Evolutionary conservation across 2,329 filamentous ascomycete species (phyloP), one percentile per base, ranked within the genome.

Genomic region (Dactylonectria estremocensis): DNA sequence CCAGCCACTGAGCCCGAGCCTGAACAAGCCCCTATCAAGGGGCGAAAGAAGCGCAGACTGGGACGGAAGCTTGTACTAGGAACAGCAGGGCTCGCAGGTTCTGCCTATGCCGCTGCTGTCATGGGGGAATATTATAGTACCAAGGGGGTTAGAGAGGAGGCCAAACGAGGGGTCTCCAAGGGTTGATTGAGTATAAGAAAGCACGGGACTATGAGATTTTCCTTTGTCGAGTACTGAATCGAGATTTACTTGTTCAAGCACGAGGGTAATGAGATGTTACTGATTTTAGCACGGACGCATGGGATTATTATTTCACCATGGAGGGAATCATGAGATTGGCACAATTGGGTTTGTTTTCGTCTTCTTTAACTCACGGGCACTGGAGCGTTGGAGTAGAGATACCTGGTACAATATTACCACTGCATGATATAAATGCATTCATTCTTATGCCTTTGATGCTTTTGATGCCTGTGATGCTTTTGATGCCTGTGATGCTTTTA

Each of bases 61-160:
- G 82, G 80, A 0, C 87, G 85, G 74, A 87, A 86, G 69, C 72
- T 89, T 22, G 68, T 88, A 2, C 70, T 90, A 0, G 88, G 88
- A 1, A 88, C 88, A 2, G 83, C 82, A 0, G 89, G 85, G 79
- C 80, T 89, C 2, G 88, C 84, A 1, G 89, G 85, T 1, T 79
- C 87, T 2, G 86, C 86, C 1, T 93, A 92, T 73, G 86, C 85
- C 1, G 79, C 89, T 20, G 89, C 90, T 9, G 84, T 90, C 14
- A 80, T 89, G n/a, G 82, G 82, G 1, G 90, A 92, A 71, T 88
- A 87, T 61, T 85, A 90, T 64, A 83, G 80, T 49, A 88, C 83
- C 0, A 84, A 85, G 0, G 86, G 85, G 3, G 33, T 70, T 22
- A 58, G 6, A 52, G 66, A 49, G 9, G 83, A 28, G 24, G 7